phyloP scores from a whole-genome alignment of 2,329 filamentous ascomycete genomes.

The Pseudopithomyces chartarum region DNA sequence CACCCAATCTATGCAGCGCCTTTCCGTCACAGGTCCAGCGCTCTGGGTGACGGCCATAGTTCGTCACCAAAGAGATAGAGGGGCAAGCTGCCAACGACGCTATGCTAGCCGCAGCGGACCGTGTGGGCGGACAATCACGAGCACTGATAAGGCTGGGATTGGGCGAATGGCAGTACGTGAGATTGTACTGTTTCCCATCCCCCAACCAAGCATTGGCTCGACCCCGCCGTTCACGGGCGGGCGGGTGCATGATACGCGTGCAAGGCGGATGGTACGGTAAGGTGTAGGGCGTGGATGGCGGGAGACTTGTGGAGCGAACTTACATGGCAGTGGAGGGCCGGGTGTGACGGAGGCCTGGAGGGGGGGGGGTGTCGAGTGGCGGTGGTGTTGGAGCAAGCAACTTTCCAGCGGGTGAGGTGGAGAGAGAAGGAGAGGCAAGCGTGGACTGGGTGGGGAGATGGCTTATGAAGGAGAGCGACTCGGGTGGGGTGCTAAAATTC shows the following conservation, averaged over 20 bases:
- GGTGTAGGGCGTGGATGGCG: slow-evolving; percentile 11
- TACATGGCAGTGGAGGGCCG: slow-evolving; percentile 29
- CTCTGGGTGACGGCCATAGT: slow-evolving; percentile 17
- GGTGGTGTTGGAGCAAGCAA: slow-evolving; percentile 37
- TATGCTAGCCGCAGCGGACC: slow-evolving; percentile 25
- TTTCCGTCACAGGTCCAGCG: slow-evolving; percentile 3
- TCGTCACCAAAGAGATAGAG: slow-evolving; percentile 26
- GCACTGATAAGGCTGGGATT: slow-evolving; percentile 36
- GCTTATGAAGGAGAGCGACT: slow-evolving; percentile 43
- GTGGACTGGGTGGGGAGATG: slow-evolving; percentile 28
- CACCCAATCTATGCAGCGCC: slow-evolving; percentile 13
- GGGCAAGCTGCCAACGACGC: slow-evolving; percentile 30
- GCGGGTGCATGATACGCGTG: slow-evolving; percentile 14
- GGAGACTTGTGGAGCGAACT: not conserved
- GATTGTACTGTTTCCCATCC: slow-evolving; percentile 19
- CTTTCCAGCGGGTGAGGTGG: slow-evolving; percentile 23
- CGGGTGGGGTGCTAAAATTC: slow-evolving; percentile 44
- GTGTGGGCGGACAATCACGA: slow-evolving; percentile 27
- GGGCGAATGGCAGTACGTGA: slow-evolving; percentile 41
- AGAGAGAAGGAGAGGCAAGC: slow-evolving; percentile 18
- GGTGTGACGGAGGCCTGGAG: slow-evolving; percentile 28
- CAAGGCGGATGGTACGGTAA: slow-evolving; percentile 18
- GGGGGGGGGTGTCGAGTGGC: slow-evolving; percentile 16
- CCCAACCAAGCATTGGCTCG: slow-evolving; percentile 25
- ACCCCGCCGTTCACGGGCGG: slow-evolving; percentile 24